Evolutionary conservation across 169 alveolate species (phyloP).

Genomic region (Plasmodium chabaudi): DNA sequence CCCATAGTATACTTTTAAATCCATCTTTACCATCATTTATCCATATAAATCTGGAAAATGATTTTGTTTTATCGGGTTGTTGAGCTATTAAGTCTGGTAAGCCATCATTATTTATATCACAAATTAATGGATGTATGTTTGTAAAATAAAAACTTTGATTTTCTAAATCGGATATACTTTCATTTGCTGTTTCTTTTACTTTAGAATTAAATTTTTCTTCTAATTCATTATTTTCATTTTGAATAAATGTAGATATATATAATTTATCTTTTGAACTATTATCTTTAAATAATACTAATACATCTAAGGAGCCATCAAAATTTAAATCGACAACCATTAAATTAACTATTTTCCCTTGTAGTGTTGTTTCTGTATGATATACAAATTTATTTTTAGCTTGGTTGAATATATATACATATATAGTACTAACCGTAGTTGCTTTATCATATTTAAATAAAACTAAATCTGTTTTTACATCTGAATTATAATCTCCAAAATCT

Average conservation of each 20-base stretch:
- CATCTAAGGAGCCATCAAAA: slow-evolving; percentile 79
- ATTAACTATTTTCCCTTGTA: slow-evolving; percentile 78
- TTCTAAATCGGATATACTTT: slow-evolving; percentile 15
- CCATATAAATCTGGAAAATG: slow-evolving; percentile 81
- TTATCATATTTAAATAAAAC: slow-evolving; percentile 64
- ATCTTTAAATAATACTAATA: slow-evolving; percentile 78
- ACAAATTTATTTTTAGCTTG: slow-evolving; percentile 33
- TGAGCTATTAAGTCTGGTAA: slow-evolving; percentile 83
- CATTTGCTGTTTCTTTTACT: slow-evolving; percentile 45
- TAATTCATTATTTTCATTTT: slow-evolving; percentile 62
- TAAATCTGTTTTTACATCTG: slow-evolving; percentile 75
- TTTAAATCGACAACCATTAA: slow-evolving; percentile 80
- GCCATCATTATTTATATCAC: slow-evolving; percentile 90
- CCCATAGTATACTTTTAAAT: slow-evolving; percentile 76
- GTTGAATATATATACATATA: slow-evolving; percentile 41
- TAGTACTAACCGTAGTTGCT: slow-evolving; percentile 30
- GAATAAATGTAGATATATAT: slow-evolving; percentile 38
- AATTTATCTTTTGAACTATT: slow-evolving; percentile 11
- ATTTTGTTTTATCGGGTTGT: slow-evolving; percentile 47
- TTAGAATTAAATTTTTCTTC: slow-evolving; percentile 68
- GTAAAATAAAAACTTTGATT: slow-evolving; percentile 71
- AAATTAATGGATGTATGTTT: slow-evolving; percentile 84
- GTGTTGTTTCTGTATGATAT: slow-evolving; percentile 35
- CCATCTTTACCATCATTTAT: slow-evolving; percentile 55
- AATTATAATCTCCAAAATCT: slow-evolving; percentile 73